Base-by-base conservation (phyloP, 106 monocot species). In the Acorus calamus region DNA sequence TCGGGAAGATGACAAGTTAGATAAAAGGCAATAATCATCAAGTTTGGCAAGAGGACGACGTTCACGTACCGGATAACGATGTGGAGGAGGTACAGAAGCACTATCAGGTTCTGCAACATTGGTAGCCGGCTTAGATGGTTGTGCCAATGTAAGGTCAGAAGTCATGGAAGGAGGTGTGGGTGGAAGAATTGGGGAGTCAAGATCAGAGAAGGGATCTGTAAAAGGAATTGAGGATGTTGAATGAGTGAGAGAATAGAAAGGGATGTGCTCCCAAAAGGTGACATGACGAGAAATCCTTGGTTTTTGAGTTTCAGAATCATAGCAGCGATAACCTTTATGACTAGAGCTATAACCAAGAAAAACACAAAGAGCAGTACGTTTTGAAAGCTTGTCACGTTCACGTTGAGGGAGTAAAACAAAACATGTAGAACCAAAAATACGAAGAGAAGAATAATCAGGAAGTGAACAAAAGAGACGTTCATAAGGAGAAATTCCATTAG, bases 351-450 rank as follows among this genome's bases (percentile, higher is more conserved):
- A 59, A 3, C 50, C 59, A 7, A 64, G n/a, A 64, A 76, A 69
- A 10, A 8, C 52, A 64, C 63, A 76, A 44, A 53, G 44, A 66
- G 42, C 48, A 44, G 52, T 62, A 14, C 53, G 61, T 7, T 44
- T 52, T 46, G 44, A 12, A 4, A 60, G 61, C 49, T 72, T 72
- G 8, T 64, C 41, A 9, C 5, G 6, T 50, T 78, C 53, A 14
- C 64, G 11, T 14, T 58, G 2, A 0, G 54, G 6, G 0, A 71
- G 4, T 14, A 49, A 55, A 44, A 55, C 47, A 77, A 66, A 71
- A 77, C 66, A 73, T 28, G 51, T 2, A 73, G 57, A 64, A 49
- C 50, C 41, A 77, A 60, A 71, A 8, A 6, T 58, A 47, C 14
- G 42, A 6, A 77, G 46, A 8, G 47, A 10, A 66, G 8, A 0